Conservation (phyloP, 2,329 filamentous ascomycete species). For the Phyllosticta citriasiana region DNA sequence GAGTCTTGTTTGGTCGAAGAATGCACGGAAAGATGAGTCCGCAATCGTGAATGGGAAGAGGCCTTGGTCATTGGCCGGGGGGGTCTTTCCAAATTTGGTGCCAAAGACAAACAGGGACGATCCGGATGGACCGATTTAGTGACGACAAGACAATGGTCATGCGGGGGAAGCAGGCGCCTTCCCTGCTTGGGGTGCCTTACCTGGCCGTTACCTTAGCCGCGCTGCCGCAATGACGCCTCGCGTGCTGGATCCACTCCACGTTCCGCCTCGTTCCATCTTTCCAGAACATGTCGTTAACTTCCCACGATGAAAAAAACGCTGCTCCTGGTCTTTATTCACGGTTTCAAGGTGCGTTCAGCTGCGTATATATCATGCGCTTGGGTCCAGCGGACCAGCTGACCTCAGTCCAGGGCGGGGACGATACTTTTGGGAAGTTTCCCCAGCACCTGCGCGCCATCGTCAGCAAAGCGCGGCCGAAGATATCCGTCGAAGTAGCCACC, state of each 20-base stretch:
- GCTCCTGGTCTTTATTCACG: constrained; percentile 75
- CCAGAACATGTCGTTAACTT: constrained; percentile 6
- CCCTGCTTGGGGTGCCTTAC: neutral
- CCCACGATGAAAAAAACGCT: constrained; percentile 65
- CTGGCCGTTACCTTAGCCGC: neutral
- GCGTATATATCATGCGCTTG: neutral
- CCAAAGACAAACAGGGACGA: neutral
- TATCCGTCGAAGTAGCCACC: constrained; percentile 57
- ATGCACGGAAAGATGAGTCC: neutral
- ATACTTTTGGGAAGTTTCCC: constrained; percentile 71
- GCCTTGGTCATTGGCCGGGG: neutral
- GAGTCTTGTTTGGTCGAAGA: too few relatives aligned
- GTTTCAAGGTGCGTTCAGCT: constrained; percentile 57
- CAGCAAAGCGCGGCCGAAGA: constrained; percentile 54
- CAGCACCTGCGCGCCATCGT: constrained; percentile 58
- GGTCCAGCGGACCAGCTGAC: constrained; percentile 1
- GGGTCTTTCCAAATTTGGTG: neutral
- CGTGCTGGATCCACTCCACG: neutral
- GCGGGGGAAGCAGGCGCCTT: neutral
- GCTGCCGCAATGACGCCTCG: neutral
- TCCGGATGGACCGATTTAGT: too few relatives aligned
- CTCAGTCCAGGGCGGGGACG: constrained; percentile 55
- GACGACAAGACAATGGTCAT: constrained; percentile 1
- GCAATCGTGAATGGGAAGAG: neutral
- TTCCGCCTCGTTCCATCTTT: neutral